A percentile compares a stretch with the other conserved stretches of the same genome.
Evolutionary conservation across 1,139 yeast genomes (phyloP).

Genomic region (Pneumocystis oryctolagi): DNA sequence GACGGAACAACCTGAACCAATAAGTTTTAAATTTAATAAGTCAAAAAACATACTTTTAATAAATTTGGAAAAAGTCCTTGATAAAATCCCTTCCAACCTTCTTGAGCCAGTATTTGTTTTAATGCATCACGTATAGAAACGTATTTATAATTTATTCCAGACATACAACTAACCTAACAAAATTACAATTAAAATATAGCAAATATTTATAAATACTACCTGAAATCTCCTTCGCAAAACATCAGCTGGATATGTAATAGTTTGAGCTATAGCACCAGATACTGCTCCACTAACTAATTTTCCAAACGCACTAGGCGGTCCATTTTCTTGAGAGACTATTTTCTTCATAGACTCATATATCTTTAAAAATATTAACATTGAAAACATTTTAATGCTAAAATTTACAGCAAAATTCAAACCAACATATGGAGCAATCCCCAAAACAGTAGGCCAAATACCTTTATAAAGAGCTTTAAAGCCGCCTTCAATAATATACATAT

Average conservation of each 20-base stretch:
- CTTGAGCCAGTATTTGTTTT: slow-evolving; percentile 2
- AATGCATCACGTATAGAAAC: slow-evolving; percentile 16
- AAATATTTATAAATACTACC: slow-evolving; percentile 27
- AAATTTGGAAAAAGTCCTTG: slow-evolving; percentile 80
- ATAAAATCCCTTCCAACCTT: slow-evolving; percentile 46
- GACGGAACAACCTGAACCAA: slow-evolving; percentile 6
- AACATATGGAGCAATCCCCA: slow-evolving; percentile 94
- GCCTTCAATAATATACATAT: slow-evolving; percentile 64
- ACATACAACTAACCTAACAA: slow-evolving; percentile 41
- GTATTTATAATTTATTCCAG: slow-evolving; percentile 55
- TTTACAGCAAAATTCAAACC: slow-evolving; percentile 68
- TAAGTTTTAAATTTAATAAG: slow-evolving; percentile 86
- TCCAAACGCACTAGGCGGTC: slow-evolving; percentile 31
- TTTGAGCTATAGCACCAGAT: slow-evolving; percentile 74
- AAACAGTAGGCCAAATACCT: slow-evolving; percentile 74
- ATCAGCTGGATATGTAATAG: slow-evolving; percentile 80
- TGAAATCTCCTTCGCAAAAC: slow-evolving; percentile 78
- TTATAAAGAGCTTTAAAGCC: slow-evolving; percentile 64
- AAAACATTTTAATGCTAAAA: not conserved
- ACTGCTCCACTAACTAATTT: slow-evolving; percentile 70
- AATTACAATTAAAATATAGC: not conserved
- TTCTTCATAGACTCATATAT: slow-evolving; percentile 69
- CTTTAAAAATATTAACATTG: not conserved
- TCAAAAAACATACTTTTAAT: slow-evolving; percentile 81
- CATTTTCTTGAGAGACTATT: slow-evolving; percentile 24